Base-by-base conservation (phyloP, 805 yeast species). In the Yamadazyma endophytica region DNA sequence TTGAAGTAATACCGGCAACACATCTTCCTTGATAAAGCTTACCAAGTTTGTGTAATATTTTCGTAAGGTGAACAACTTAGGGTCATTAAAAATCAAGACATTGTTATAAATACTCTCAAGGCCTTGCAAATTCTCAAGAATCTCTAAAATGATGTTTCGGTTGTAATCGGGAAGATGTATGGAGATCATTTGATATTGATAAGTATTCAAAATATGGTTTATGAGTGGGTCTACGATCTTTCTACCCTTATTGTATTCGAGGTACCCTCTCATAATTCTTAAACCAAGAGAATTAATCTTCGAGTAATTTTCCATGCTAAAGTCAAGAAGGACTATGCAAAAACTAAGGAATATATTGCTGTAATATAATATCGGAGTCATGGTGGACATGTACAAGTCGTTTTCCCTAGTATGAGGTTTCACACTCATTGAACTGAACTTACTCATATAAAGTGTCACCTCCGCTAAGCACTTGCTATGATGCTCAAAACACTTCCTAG, bases 131-230 rank as follows among this genome's bases (percentile, higher is more conserved):
- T 42, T 47, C 17, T 38, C 13, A 12, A 34, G 30, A 21, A 46
- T 35, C 24, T 55, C 59, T 24, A 26, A 26, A 8, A 54, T 23
- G 25, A 45, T 46, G 8, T 35, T 18, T 2, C 58, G 54, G 20
- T 46, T 40, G 35, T 56, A 56, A 2, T 46, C 27, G 14, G 58
- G 58, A 17, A 58, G 33, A 21, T 45, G 38, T 5, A 54, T 42
- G 14, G 47, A 32, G 13, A 45, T 34, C 8, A 44, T 36, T 22
- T 44, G 32, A 22, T 32, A 37, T 20, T 41, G 45, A n/a, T 31
- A 24, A 4, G 35, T 21, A n/a, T 30, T 24, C 9, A 34, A 8
- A 7, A 41, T 29, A 6, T 30, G 18, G 6, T 24, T 15, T 5
- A 41, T 35, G 17, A 33, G 17, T 5, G 12, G n/a, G 23, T 28